Base-by-base conservation (phyloP, 352 stramenopile species). In the Pythium insidiosum region DNA sequence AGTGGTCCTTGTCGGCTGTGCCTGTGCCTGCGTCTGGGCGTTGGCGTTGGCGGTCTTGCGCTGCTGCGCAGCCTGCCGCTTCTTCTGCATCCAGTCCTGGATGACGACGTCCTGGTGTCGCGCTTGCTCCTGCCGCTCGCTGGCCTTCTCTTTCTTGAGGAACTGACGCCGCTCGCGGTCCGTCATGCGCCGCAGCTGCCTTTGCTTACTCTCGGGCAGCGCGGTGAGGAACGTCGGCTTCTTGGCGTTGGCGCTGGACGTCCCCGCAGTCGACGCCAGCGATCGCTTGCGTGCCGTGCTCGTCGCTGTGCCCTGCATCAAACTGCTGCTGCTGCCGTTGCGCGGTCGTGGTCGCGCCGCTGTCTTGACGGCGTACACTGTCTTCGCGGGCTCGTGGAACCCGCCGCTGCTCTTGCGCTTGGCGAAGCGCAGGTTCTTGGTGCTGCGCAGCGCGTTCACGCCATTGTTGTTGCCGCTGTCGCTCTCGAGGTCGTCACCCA, bases 61-160 rank as follows among this genome's bases (percentile, higher is more conserved):
- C 37, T 86, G 71, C 19, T 58, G 68, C 1, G 71, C 71, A 0
- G 74, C 74, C 11, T 78, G 63, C 0, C 65, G 58, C 56, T 84
- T 87, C 43, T 78, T 79, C 25, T 83, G 68, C 34, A 87, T 64
- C 74, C 74, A 87, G 10, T 63, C 67, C 37, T 82, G 69, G 64
- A 87, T 84, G 10, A 87, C 69, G 16, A 87, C 59, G 37, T 87
- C 74, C 43, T 87, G 74, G 40, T 84, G 83, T 10, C 53, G 53
- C 21, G 54, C 38, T 41, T 73, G 59, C 12, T 69, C 41, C 18
- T 58, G 52, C 6, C 52, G 46, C 20, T 68, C 57, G 12, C 38
- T 45, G 1, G 59, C 66, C 22, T 84, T 84, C 38, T 87, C 73
- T 4, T 62, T 59, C 55, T 87, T 84, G 15, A 80, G 34, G 21